phyloP scores from a whole-genome alignment of 2,329 filamentous ascomycete species.

The Claviceps citrina region DNA sequence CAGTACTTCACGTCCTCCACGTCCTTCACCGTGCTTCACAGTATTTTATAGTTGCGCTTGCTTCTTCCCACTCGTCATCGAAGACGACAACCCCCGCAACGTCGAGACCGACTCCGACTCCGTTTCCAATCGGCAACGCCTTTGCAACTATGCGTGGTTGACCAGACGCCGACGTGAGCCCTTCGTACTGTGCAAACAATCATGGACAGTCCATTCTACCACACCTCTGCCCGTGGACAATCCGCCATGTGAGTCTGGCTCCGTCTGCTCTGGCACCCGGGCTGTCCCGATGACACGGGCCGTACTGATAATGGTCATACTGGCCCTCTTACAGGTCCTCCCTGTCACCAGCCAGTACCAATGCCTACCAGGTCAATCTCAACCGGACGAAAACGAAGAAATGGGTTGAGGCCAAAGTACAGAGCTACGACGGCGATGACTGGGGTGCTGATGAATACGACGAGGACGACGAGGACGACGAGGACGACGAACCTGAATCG shows the following conservation, averaged over 20 bases:
- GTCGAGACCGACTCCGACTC: background rate
- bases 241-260: constrained; percentile 13
- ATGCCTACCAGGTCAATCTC: constrained; percentile 64
- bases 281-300: background rate
- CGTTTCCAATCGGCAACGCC: background rate
- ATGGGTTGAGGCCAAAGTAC: constrained; percentile 81
- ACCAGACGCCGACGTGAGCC: background rate
- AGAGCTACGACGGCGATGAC: constrained; percentile 83
- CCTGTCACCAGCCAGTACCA: constrained; percentile 17
- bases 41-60: too few relatives aligned
- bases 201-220: constrained; percentile 18
- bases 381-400: constrained; percentile 82
- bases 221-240: constrained; percentile 15
- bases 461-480: constrained; percentile 60
- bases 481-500: constrained; percentile 31
- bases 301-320: constrained; percentile 6
- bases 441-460: constrained; percentile 65
- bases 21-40: too few relatives aligned
- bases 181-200: constrained; percentile 2
- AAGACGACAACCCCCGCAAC: background rate
- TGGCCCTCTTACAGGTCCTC: constrained; percentile 13
- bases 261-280: background rate
- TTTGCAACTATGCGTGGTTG: constrained; percentile 3
- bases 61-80: background rate
- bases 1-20: too few relatives aligned